Percentiles rank a stretch among this genome's conserved stretches.
phyloP scores from a whole-genome alignment of 2,329 filamentous ascomycete species.

The Ophioceras dolichostomum region DNA sequence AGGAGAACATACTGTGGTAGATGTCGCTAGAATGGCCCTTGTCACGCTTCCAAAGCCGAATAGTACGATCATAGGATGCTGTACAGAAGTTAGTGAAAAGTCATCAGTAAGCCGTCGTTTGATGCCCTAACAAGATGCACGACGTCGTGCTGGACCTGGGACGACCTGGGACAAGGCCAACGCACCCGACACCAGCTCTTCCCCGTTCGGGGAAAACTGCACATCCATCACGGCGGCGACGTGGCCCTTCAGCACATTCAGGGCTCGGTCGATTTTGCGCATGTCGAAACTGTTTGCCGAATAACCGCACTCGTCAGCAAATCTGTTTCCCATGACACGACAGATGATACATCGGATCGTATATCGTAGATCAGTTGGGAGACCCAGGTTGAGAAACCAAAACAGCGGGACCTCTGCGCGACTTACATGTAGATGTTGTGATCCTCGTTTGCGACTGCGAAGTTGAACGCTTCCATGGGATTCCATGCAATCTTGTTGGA shows the following conservation, averaged over 20 bases:
- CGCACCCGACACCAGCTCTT: constrained; percentile 78
- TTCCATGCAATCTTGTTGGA: constrained; percentile 85
- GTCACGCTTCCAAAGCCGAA: constrained; percentile 73
- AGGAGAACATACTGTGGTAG: constrained; percentile 74
- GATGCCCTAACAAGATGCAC: not conserved
- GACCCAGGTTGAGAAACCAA: not conserved
- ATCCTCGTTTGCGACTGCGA: constrained; percentile 87
- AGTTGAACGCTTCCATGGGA: constrained; percentile 59
- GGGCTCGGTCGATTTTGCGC: constrained; percentile 73
- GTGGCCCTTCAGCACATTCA: constrained; percentile 85
- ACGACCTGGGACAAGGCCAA: no score
- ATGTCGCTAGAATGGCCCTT: constrained; percentile 81
- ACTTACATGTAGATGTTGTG: constrained; percentile 61
- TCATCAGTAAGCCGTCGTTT: not conserved
- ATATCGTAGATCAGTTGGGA: not conserved
- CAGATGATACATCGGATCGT: not conserved
- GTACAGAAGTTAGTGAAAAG: no score
- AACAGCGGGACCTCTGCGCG: no score
- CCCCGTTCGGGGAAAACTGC: constrained; percentile 86
- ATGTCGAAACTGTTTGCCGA: constrained; percentile 65
- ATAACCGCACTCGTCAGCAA: no score
- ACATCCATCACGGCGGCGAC: constrained; percentile 91
- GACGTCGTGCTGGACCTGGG: no score
- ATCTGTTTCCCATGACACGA: no score
- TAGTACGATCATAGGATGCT: constrained; percentile 60